phyloP scores from a whole-genome alignment of 2,329 filamentous ascomycete genomes.

The Cladosporium velox region DNA sequence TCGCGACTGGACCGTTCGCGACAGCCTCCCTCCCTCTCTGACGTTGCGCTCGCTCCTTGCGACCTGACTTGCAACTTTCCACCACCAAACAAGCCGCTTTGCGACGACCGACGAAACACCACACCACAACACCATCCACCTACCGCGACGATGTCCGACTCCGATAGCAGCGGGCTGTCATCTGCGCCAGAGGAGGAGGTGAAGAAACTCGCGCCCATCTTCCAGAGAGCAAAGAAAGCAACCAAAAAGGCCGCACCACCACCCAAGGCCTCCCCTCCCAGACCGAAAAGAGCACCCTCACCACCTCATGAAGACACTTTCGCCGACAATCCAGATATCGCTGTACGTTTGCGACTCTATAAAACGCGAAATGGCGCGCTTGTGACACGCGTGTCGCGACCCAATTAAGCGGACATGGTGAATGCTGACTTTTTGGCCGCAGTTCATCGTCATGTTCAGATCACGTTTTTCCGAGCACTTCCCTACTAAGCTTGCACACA shows the following conservation, averaged over 20 bases:
- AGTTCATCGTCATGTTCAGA: slow-evolving; percentile 99
- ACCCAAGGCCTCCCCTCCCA: slow-evolving; percentile 37
- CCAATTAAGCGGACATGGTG: slow-evolving; percentile 26
- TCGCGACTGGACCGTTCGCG: slow-evolving; percentile 4
- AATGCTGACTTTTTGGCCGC: slow-evolving; percentile 45
- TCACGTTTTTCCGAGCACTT: slow-evolving; percentile 90
- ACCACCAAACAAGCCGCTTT: slow-evolving; percentile 1
- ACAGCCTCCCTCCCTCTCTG: slow-evolving; percentile 4
- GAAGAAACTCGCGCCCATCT: slow-evolving; percentile 41
- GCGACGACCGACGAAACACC: neutral
- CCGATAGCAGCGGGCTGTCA: slow-evolving; percentile 60
- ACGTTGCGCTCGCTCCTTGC: slow-evolving; percentile 16
- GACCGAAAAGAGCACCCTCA: slow-evolving; percentile 74
- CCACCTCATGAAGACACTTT: slow-evolving; percentile 88
- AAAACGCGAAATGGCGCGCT: slow-evolving; percentile 35
- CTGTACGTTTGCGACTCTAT: slow-evolving; percentile 63
- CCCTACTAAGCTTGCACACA: slow-evolving; percentile 80
- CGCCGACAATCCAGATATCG: slow-evolving; percentile 88
- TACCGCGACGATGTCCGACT: slow-evolving; percentile 44
- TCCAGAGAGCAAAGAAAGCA: slow-evolving; percentile 43
- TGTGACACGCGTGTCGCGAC: slow-evolving; percentile 30
- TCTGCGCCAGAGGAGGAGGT: slow-evolving; percentile 62
- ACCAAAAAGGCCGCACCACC: slow-evolving; percentile 50
- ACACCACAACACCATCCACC: slow-evolving; percentile 16
- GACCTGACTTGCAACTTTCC: slow-evolving; percentile 3